These are phyloP conservation scores for Blastomyces gilchristii DNA, from an alignment of 2,329 filamentous ascomycete species.

Conservation along the genomic window DNA sequence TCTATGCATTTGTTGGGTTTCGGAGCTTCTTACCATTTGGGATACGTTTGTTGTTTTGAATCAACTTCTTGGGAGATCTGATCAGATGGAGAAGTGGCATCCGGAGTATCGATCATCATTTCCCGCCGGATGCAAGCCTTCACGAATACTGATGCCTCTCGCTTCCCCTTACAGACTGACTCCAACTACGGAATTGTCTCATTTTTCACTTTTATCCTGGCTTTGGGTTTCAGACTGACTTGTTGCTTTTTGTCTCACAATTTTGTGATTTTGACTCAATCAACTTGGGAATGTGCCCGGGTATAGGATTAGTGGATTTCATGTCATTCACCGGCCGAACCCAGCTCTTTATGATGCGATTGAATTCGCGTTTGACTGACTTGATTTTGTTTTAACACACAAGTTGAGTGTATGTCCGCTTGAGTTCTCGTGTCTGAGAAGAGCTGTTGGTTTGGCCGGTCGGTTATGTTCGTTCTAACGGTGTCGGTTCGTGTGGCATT, in stretches of 20 bases:
- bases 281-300: constrained; percentile 1
- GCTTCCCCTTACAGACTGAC: not conserved
- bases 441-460: not conserved
- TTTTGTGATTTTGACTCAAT: not conserved
- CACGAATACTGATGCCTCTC: not conserved
- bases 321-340: not conserved
- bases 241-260: not conserved
- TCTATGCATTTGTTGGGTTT: not conserved
- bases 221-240: constrained; percentile 5
- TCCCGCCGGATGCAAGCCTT: not conserved
- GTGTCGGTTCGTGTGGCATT: not conserved
- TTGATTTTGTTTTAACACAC: not conserved
- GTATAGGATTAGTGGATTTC: not conserved
- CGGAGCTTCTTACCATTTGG: not conserved
- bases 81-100: not conserved
- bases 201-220: not conserved
- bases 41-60: not conserved
- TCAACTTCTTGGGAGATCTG: not conserved
- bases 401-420: constrained; percentile 6
- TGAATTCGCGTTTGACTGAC: constrained; percentile 5
- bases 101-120: not conserved
- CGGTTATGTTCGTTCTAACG: not conserved
- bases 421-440: not conserved
- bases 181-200: not conserved
- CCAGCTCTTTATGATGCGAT: not conserved